phyloP scores from a whole-genome alignment of 2,329 filamentous ascomycete genomes.

The Ambrosiella beaveri region DNA sequence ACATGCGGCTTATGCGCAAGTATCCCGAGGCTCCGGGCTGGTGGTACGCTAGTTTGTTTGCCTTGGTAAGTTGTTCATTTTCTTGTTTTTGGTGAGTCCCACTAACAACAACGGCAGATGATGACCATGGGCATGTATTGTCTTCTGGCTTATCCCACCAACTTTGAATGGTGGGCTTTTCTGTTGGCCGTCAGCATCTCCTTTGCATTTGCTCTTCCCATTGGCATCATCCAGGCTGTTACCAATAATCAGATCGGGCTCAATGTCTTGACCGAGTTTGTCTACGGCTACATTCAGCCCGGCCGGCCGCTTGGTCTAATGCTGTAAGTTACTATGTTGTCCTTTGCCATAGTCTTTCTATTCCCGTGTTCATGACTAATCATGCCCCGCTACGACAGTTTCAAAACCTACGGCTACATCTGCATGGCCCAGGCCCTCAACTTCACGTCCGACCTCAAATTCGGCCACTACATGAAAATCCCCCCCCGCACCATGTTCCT shows the following conservation, averaged over 20 bases:
- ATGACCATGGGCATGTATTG: conserved; percentile 36
- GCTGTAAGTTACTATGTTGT: conserved; percentile 31
- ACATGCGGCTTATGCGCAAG: conserved; percentile 46
- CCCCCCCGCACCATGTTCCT: conserved; percentile 50
- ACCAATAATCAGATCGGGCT: conserved; percentile 56
- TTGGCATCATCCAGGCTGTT: conserved; percentile 51
- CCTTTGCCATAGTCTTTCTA: conserved; percentile 4
- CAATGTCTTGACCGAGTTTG: conserved; percentile 59
- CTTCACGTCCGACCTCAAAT: conserved; percentile 50
- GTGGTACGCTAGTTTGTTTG: conserved; percentile 46
- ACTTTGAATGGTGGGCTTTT: conserved; percentile 57
- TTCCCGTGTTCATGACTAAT: too few relatives aligned
- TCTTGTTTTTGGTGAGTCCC: conserved; percentile 1
- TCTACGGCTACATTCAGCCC: conserved; percentile 60
- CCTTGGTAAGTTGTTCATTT: conserved; percentile 25
- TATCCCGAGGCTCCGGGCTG: conserved; percentile 45
- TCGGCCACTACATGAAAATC: conserved; percentile 58
- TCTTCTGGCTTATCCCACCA: conserved; percentile 44
- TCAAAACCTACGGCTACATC: conserved; percentile 46
- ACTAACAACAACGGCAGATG: conserved; percentile 24
- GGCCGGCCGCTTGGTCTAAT: conserved; percentile 56
- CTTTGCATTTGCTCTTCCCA: conserved; percentile 45
- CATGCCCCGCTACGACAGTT: conserved; percentile 21
- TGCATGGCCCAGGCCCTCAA: conserved; percentile 48
- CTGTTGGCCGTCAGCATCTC: conserved; percentile 48